Percentiles rank a stretch among this genome's conserved stretches.
Evolutionary conservation across 108 stramenopile species (phyloP).

Genomic region (Chaetoceros muelleri): DNA sequence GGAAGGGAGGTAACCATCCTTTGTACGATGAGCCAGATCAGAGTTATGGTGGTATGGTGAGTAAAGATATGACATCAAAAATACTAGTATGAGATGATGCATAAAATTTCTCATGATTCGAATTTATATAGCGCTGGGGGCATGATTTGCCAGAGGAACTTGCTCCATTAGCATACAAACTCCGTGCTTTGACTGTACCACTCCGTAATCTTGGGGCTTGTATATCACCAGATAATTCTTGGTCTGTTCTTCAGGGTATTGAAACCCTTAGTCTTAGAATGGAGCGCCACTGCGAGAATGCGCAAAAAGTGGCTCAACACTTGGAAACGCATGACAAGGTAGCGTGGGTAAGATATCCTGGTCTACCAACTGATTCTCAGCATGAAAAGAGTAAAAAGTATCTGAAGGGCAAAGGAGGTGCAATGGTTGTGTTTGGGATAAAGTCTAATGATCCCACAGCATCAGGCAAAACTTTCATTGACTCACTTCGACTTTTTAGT

Average conservation of each 20-base stretch:
- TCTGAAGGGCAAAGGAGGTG: constrained; percentile 53
- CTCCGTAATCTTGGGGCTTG: constrained; percentile 82
- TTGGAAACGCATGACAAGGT: constrained; percentile 60
- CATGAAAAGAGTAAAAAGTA: constrained; percentile 62
- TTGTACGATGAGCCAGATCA: constrained; percentile 52
- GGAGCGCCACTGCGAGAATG: constrained; percentile 83
- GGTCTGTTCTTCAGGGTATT: constrained; percentile 78
- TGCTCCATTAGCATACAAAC: constrained; percentile 61
- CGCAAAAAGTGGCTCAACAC: constrained; percentile 58
- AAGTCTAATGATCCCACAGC: constrained; percentile 26
- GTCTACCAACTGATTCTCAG: constrained; percentile 43
- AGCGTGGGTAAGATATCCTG: constrained; percentile 70
- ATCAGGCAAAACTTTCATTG: constrained; percentile 67
- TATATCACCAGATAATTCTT: constrained; percentile 73
- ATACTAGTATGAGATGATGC: no score
- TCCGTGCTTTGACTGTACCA: constrained; percentile 49
- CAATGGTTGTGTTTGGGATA: constrained; percentile 74
- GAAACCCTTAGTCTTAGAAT: constrained; percentile 80
- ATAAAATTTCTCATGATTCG: no score
- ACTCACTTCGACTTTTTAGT: constrained; percentile 43
- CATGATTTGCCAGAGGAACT: constrained; percentile 59
- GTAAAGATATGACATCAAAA: no score
- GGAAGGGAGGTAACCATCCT: constrained; percentile 77
- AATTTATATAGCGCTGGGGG: constrained; percentile 71
- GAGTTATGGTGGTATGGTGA: constrained; percentile 41